phyloP scores from a whole-genome alignment of 2,329 filamentous ascomycete species.

The Triangularia setosa region DNA sequence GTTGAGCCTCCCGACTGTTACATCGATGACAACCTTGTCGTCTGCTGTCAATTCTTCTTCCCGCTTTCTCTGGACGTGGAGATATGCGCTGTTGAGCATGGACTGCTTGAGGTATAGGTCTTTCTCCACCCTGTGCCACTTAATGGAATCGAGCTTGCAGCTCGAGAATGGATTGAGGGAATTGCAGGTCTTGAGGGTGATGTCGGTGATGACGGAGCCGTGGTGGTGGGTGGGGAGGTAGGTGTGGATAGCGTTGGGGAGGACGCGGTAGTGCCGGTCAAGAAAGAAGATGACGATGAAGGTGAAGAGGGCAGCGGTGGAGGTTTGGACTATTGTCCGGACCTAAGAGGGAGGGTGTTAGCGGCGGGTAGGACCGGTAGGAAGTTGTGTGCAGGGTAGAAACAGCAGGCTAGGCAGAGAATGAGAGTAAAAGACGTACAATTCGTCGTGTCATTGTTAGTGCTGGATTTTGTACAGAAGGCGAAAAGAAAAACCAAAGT shows the following conservation, averaged over 20 bases:
- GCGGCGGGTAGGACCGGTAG: background rate
- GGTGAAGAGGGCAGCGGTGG: slow-evolving; percentile 60
- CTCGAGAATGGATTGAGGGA: slow-evolving; percentile 69
- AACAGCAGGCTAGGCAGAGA: background rate
- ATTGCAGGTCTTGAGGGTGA: slow-evolving; percentile 74
- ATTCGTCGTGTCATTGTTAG: slow-evolving; percentile 17
- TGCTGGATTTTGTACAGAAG: background rate
- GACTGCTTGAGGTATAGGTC: slow-evolving; percentile 75
- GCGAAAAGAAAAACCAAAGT: background rate
- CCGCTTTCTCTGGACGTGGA: slow-evolving; percentile 78
- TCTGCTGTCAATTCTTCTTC: slow-evolving; percentile 74
- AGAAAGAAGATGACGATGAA: slow-evolving; percentile 74
- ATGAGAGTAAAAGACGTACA: slow-evolving; percentile 7
- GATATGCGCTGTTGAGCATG: slow-evolving; percentile 72
- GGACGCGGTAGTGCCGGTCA: slow-evolving; percentile 82
- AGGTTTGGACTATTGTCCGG: slow-evolving; percentile 72
- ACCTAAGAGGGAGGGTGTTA: slow-evolving; percentile 39
- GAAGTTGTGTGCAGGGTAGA: background rate
- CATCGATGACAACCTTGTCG: slow-evolving; percentile 76
- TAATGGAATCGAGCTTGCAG: slow-evolving; percentile 66
- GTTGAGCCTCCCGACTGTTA: slow-evolving; percentile 69
- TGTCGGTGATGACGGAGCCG: slow-evolving; percentile 80
- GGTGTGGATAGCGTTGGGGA: slow-evolving; percentile 80
- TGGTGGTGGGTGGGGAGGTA: slow-evolving; percentile 83
- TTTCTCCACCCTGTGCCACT: slow-evolving; percentile 84